A percentile compares a stretch with the other conserved stretches of the same genome.
Conservation (phyloP, 352 stramenopile genomes). For the Globisporangium megalacanthum region DNA sequence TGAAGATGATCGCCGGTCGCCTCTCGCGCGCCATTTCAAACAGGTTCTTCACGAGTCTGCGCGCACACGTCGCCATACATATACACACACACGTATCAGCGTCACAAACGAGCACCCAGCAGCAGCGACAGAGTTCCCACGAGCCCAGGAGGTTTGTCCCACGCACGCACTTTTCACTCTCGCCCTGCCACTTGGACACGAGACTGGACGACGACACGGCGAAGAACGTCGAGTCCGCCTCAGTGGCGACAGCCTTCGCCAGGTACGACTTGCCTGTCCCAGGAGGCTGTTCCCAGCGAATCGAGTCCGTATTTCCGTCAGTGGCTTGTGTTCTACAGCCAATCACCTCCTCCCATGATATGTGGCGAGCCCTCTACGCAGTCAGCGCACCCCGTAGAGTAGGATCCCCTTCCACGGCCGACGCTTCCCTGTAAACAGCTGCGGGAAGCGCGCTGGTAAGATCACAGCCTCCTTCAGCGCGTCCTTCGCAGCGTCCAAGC, state of each 20-base stretch:
- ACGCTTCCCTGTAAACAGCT: slow-evolving; percentile 94
- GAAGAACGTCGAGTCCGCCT: slow-evolving; percentile 98
- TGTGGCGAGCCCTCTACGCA: too few relatives aligned
- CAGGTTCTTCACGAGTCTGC: slow-evolving; percentile 95
- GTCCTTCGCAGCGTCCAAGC: slow-evolving; percentile 95
- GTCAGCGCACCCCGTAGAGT: slow-evolving; percentile 92
- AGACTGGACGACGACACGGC: slow-evolving; percentile 97
- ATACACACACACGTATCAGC: background rate
- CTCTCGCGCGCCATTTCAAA: slow-evolving; percentile 97
- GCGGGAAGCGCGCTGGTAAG: slow-evolving; percentile 93
- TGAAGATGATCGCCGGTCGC: slow-evolving; percentile 95
- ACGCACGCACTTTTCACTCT: slow-evolving; percentile 85
- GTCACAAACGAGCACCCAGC: slow-evolving; percentile 2
- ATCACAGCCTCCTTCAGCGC: slow-evolving; percentile 99
- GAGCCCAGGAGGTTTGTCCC: background rate
- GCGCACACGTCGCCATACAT: background rate
- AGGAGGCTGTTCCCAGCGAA: slow-evolving; percentile 38
- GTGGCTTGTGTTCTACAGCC: background rate
- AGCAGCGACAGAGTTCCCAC: slow-evolving; percentile 20
- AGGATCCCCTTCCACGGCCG: slow-evolving; percentile 96
- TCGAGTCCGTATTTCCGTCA: background rate
- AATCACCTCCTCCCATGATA: background rate
- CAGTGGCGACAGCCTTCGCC: slow-evolving; percentile 97
- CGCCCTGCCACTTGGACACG: slow-evolving; percentile 98
- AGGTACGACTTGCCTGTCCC: slow-evolving; percentile 96